Base-by-base conservation (phyloP, 495 filamentous ascomycete genomes). In the Podospora anserina region DNA sequence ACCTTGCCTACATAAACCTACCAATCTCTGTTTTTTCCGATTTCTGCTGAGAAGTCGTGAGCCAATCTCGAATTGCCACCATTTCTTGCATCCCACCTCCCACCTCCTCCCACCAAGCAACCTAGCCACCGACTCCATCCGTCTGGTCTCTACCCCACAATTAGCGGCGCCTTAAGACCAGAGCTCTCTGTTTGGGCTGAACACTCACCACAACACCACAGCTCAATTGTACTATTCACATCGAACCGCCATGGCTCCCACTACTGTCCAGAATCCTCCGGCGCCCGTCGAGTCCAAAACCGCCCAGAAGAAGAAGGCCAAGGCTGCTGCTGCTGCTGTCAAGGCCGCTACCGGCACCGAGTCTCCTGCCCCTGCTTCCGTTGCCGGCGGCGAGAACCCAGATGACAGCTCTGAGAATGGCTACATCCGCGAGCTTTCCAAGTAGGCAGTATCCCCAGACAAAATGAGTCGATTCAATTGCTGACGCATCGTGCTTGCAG, bases 391-490 rank as follows among this genome's bases (percentile, higher is more conserved):
- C 71, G 78, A 80, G 70, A 81, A 90, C 61, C 39, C 39, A 11
- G 39, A 49, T 16, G 87, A 85, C 61, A 66, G 74, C 67, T 82
- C 83, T 59, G 93, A 96, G 73, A 91, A 84, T 73, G 82, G 85
- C 5, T 91, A 94, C 76, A 82, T 97, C 71, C 92, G 89, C 75
- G 94, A 97, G 73, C 83, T 97, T 20, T 86, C 92, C 70, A 97
- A 94, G 92, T 96, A 78, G 74, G 89, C 82, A 7, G 19, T 60
- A 13, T 20, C 3, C 2, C 4, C 9, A 11, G 9, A 16, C 5
- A 11, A 4, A 23, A 2, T 28, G 4, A 7, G 11, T 67, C 16
- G 0, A 5, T 39, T 44, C 11, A 7, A 26, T 70, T 63, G 27
- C 71, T 74, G 27, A 76, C 69, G 18, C 32, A 49, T 53, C 64